phyloP scores from a whole-genome alignment of 208 protist genomes.

The Novymonas esmeraldas region DNA sequence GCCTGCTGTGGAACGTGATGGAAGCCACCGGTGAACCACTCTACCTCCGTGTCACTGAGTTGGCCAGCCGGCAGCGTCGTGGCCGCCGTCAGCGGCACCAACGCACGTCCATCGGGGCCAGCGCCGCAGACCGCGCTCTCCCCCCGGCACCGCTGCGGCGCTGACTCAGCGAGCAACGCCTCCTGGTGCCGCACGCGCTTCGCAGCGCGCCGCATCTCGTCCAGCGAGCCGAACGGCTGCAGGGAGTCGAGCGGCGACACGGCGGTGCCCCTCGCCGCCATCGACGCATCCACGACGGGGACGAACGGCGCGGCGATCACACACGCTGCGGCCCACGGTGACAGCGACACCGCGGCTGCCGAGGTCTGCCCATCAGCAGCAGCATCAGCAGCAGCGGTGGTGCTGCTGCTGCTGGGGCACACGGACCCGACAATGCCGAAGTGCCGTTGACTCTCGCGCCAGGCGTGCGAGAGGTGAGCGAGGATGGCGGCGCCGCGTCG shows the following conservation, averaged over 20 bases:
- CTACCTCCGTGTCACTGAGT: conserved; percentile 31
- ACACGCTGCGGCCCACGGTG: conserved; percentile 4
- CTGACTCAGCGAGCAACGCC: conserved; percentile 12
- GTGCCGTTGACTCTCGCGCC: conserved; percentile 43
- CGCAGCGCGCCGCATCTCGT: conserved; percentile 21
- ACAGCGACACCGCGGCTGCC: neutral
- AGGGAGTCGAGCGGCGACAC: conserved; percentile 19
- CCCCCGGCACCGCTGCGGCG: neutral
- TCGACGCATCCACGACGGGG: neutral
- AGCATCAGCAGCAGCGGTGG: neutral
- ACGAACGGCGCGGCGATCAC: neutral
- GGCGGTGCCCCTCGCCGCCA: neutral
- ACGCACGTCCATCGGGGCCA: too few species aligned
- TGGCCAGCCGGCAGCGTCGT: conserved; percentile 18
- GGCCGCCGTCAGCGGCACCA: conserved; percentile 1
- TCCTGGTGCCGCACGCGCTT: conserved; percentile 31
- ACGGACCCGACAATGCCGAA: conserved; percentile 13
- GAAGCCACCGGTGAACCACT: conserved; percentile 47
- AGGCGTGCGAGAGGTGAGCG: conserved; percentile 37
- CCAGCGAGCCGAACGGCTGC: conserved; percentile 20
- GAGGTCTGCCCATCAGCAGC: neutral
- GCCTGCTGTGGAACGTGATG: conserved; percentile 60
- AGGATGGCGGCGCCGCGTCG: conserved; percentile 35
- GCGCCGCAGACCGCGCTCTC: neutral
- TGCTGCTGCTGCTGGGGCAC: neutral